A percentile compares a stretch with the other conserved stretches of the same genome.
These are phyloP conservation scores for Xerocomellus chrysenteron DNA, from an alignment of 768 basidiomycete genomes.

Conservation along the genomic window DNA sequence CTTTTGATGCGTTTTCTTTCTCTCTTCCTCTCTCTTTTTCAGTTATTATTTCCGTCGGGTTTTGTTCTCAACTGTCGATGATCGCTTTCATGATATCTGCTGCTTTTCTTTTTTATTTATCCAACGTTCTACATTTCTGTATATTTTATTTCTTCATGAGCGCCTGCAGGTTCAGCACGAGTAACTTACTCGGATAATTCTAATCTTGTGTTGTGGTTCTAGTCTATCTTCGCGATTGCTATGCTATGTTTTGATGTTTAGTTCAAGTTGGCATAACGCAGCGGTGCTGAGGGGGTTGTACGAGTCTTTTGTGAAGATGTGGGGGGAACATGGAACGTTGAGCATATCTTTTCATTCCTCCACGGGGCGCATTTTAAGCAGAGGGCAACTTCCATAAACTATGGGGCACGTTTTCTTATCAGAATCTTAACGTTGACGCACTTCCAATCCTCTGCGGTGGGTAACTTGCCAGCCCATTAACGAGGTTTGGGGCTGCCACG, in stretches of 20 bases:
- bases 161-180: conserved; percentile 30
- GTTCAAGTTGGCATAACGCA: neutral
- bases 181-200: conserved; percentile 35
- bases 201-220: conserved; percentile 23
- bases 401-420: conserved; percentile 2
- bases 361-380: neutral
- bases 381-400: neutral
- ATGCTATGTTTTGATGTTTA: conserved; percentile 15
- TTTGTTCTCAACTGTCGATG: neutral
- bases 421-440: too few species aligned
- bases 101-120: conserved; percentile 1
- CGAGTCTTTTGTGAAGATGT: neutral
- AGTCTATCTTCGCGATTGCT: conserved; percentile 4
- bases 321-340: neutral
- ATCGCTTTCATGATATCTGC: conserved; percentile 5
- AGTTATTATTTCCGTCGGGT: conserved; percentile 1
- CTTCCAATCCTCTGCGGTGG: too few species aligned
- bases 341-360: neutral
- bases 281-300: neutral
- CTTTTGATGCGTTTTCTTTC: conserved; percentile 19
- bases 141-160: conserved; percentile 23
- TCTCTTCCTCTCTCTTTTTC: neutral
- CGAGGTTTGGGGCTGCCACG: neutral
- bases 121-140: conserved; percentile 20
- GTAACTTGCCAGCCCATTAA: too few species aligned